Percentiles rank a stretch among this genome's conserved stretches.
Conservation (phyloP, 2,329 filamentous ascomycete genomes). For the Eutypa lata region DNA sequence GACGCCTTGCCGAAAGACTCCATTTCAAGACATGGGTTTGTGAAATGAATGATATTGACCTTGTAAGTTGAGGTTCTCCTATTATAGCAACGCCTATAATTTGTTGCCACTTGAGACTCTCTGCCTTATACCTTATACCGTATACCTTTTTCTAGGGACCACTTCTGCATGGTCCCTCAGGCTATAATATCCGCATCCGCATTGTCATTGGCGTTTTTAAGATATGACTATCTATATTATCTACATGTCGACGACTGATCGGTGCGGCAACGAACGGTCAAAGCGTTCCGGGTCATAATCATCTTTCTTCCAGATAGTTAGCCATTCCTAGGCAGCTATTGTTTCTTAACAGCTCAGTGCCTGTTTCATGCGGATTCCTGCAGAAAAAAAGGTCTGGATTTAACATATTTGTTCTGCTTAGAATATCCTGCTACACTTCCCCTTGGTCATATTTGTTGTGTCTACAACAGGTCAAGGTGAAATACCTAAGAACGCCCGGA, state of each 20-base stretch:
- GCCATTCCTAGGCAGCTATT: too few species aligned
- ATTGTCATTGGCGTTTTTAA: background rate
- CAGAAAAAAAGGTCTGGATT: constrained; percentile 2
- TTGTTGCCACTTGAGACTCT: constrained; percentile 1
- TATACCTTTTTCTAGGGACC: background rate
- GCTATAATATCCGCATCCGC: background rate
- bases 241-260: background rate
- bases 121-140: constrained; percentile 3
- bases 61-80: constrained; percentile 54
- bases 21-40: constrained; percentile 73
- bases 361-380: constrained; percentile 19
- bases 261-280: background rate
- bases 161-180: background rate
- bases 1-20: constrained; percentile 68
- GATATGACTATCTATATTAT: background rate
- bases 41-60: constrained; percentile 72
- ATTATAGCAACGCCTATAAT: background rate
- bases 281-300: background rate
- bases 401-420: constrained; percentile 24
- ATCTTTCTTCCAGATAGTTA: background rate
- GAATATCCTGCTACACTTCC: constrained; percentile 49
- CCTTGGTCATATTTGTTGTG: constrained; percentile 72
- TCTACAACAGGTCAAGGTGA: constrained; percentile 96
- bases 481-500: constrained; percentile 75
- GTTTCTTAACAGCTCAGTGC: too few species aligned